Evolutionary conservation across 352 stramenopile species (phyloP), one percentile per base, ranked within the genome.

Genomic region (Phytopythium mirpurense): DNA sequence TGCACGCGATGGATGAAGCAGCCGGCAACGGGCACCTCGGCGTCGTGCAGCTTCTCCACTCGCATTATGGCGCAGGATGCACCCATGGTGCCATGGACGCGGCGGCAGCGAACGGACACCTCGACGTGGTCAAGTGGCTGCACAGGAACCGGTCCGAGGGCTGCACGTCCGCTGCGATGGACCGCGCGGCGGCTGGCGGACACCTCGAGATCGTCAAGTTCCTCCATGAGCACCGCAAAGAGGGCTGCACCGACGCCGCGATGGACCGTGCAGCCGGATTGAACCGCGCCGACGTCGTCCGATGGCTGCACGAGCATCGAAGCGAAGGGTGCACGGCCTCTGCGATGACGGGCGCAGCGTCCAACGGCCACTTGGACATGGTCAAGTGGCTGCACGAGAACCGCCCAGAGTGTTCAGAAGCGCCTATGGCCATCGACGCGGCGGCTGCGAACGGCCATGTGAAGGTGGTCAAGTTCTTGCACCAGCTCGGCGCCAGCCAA

Each of bases 371-470:
- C 42, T 42, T 73, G 24, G 15, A 42, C 12, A 56, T 70, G 21
- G 65, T 73, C n/a, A 61, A 73, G 23, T 73, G 65, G 65, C 57
- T 70, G 35, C 58, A 68, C 35, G 46, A 56, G 21, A 40, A 54
- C 35, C 45, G 49, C 36, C 31, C 48, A 0, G 70, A 74, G 45
- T 67, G 70, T 14, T 69, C 63, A 29, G 63, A 44, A 45, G 67
- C 47, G 53, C 2, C 59, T 63, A 32, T 70, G 63, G 57, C 49
- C 5, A 35, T 73, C 18, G 60, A 70, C 29, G 61, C 62, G 16
- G 65, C 65, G 10, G 65, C 66, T n/a, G 62, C 44, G 3, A 60
- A 58, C n/a, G 66, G 62, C 6, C 51, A 68, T 18, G 56, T 74
- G 18, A 52, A 68, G 16, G 49, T 64, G 5, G 51, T 70, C 29